Percentiles rank a stretch among this genome's conserved stretches.
phyloP scores from a whole-genome alignment of 305 asterid species.

The Fraxinus angustifolia region DNA sequence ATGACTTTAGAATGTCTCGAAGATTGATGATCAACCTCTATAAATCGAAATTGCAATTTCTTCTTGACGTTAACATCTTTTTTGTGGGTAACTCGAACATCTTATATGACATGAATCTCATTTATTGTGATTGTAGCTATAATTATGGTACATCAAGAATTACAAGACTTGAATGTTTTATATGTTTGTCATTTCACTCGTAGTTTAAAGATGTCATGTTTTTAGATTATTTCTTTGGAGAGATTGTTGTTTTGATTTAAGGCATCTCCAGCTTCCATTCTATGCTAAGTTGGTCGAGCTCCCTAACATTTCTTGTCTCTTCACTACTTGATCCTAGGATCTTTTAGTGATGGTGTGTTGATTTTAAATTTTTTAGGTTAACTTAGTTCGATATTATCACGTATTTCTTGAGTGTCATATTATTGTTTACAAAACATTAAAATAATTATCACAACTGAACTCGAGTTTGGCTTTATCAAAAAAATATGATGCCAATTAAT shows the following conservation, averaged over 20 bases:
- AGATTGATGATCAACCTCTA: neutral
- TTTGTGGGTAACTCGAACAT: neutral
- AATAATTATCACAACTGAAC: neutral
- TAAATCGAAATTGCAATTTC: neutral
- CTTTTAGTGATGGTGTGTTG: neutral
- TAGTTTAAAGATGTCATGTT: neutral
- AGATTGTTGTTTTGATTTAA: neutral
- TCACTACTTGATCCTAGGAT: neutral
- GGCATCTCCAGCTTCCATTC: neutral
- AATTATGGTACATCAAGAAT: neutral
- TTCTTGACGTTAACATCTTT: neutral
- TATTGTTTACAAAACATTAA: neutral
- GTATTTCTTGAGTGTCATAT: neutral
- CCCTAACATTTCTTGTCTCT: neutral
- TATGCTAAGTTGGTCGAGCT: neutral
- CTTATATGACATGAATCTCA: neutral
- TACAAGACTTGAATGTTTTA: neutral
- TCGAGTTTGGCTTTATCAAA: neutral
- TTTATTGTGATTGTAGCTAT: neutral
- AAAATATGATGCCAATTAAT: neutral
- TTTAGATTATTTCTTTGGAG: neutral
- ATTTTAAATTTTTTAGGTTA: neutral
- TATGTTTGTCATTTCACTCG: neutral
- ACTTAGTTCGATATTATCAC: neutral
- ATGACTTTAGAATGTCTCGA: neutral